These are phyloP conservation scores for Aureobasidium mangrovei DNA, from an alignment of 2,329 filamentous ascomycete genomes.

Conservation along the genomic window DNA sequence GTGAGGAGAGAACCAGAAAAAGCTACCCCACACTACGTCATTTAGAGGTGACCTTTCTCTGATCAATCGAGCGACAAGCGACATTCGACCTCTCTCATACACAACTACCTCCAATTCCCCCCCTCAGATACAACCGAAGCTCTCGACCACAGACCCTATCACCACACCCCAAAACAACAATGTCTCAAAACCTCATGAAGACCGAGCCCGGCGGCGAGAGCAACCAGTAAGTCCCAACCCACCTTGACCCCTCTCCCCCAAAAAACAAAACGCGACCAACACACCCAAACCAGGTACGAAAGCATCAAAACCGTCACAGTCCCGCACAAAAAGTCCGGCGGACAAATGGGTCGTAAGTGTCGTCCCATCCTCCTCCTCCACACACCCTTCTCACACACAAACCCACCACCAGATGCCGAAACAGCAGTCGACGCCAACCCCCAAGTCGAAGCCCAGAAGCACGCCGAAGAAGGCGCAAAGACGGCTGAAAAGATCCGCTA, in stretches of 20 bases:
- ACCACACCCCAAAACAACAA: slow-evolving; percentile 19
- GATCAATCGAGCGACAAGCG: too few species aligned
- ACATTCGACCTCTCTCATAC: too few species aligned
- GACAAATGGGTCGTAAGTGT: slow-evolving; percentile 45
- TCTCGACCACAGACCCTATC: too few species aligned
- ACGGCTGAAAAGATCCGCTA: slow-evolving; percentile 46
- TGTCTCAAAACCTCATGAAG: slow-evolving; percentile 50
- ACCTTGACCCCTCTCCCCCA: neutral
- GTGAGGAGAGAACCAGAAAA: too few species aligned
- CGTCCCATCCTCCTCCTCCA: neutral
- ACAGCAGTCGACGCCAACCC: slow-evolving; percentile 27
- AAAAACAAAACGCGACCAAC: neutral
- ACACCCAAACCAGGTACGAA: slow-evolving; percentile 43
- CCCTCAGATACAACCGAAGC: too few species aligned
- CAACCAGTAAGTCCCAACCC: slow-evolving; percentile 34
- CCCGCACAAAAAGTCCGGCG: slow-evolving; percentile 45
- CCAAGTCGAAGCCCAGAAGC: slow-evolving; percentile 25
- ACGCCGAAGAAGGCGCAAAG: slow-evolving; percentile 33
- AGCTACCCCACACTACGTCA: too few species aligned
- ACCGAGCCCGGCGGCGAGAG: slow-evolving; percentile 52
- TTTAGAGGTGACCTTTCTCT: too few species aligned
- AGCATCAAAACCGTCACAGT: slow-evolving; percentile 42
- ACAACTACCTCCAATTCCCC: too few species aligned
- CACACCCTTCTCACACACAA: slow-evolving; percentile 14
- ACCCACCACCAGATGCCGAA: slow-evolving; percentile 16